A percentile compares a stretch with the other conserved stretches of the same genome.
phyloP scores from a whole-genome alignment of 495 filamentous ascomycete genomes.

The Aspergillus taichungensis region DNA sequence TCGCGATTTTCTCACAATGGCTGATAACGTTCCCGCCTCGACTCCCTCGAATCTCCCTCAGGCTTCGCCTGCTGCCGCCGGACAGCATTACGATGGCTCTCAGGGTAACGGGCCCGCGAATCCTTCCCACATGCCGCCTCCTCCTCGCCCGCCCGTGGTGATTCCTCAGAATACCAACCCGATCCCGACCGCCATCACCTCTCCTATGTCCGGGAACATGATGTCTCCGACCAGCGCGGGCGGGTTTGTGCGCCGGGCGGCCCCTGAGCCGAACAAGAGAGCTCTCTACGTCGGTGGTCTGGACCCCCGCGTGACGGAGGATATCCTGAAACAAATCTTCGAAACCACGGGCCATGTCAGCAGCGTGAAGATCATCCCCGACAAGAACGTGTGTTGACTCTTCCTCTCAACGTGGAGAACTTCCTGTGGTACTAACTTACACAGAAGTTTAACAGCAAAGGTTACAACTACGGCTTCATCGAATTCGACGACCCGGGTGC shows the following conservation, averaged over 20 bases:
- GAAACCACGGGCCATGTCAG: constrained; percentile 97
- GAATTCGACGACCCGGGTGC: constrained; percentile 97
- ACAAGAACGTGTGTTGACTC: constrained; percentile 79
- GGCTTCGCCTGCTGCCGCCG: constrained; percentile 57
- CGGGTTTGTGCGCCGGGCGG: constrained; percentile 80
- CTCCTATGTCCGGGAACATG: constrained; percentile 68
- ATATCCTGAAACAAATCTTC: constrained; percentile 95
- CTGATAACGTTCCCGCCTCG: constrained; percentile 52
- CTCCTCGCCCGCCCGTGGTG: constrained; percentile 75
- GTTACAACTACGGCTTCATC: constrained; percentile 98
- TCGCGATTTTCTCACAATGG: constrained; percentile 43
- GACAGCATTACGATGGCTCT: constrained; percentile 59
- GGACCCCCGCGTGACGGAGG: constrained; percentile 92
- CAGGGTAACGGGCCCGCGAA: constrained; percentile 53
- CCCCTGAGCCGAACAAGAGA: constrained; percentile 97
- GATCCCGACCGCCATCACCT: constrained; percentile 87
- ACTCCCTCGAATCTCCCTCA: constrained; percentile 51
- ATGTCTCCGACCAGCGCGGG: constrained; percentile 76
- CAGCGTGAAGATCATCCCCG: constrained; percentile 98
- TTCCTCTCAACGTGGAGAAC: not conserved
- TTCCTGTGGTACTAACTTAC: constrained; percentile 5
- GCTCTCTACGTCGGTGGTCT: constrained; percentile 94
- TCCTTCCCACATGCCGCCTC: constrained; percentile 81
- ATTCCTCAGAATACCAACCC: constrained; percentile 97
- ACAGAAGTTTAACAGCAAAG: constrained; percentile 70